These are phyloP conservation scores for Astragalus membranaceus DNA, from an alignment of 306 rosid genomes.

Conservation along the genomic window DNA sequence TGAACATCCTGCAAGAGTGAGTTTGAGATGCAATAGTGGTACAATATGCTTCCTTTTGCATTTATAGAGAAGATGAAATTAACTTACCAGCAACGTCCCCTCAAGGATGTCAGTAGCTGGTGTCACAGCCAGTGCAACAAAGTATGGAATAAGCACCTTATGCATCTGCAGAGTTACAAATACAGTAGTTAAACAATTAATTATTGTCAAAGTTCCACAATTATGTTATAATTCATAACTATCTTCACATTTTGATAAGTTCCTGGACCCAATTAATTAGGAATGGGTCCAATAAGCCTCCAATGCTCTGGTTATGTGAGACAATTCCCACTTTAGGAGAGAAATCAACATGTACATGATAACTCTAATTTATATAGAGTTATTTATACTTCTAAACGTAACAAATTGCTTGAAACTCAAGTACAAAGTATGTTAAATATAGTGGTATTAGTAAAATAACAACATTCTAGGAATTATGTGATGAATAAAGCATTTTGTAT, in stretches of 20 bases:
- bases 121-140: conserved; percentile 60
- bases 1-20: background rate
- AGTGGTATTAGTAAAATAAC: no score
- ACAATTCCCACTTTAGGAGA: background rate
- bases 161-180: conserved; percentile 62
- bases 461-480: no score
- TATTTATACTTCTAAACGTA: no score
- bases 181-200: conserved; percentile 3
- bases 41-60: background rate
- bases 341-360: background rate
- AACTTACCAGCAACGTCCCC: conserved; percentile 85
- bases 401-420: no score
- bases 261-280: background rate
- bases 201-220: background rate
- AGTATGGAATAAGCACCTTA: conserved; percentile 71
- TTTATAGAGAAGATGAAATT: conserved; percentile 13
- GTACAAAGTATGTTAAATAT: no score
- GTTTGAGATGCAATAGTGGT: background rate
- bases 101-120: conserved; percentile 83
- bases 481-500: no score
- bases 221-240: background rate
- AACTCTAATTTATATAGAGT: no score
- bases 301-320: background rate
- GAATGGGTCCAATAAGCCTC: background rate
- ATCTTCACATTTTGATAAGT: background rate